A percentile compares a stretch with the other conserved stretches of the same genome.
phyloP scores from a whole-genome alignment of 768 basidiomycete genomes.

The Podaxis sp. region DNA sequence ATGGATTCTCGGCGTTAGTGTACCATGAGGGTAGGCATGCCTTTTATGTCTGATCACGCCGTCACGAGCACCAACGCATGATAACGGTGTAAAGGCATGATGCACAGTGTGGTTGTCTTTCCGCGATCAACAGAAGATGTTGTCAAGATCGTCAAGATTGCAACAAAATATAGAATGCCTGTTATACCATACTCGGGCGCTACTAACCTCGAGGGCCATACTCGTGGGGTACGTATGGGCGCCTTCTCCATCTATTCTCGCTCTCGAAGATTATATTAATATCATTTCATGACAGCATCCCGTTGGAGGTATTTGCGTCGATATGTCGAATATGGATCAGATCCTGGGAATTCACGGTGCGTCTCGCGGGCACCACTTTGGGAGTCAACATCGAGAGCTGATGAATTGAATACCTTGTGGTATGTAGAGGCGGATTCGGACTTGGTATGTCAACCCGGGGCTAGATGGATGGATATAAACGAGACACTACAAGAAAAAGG shows the following conservation, averaged over 20 bases:
- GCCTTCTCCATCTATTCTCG: not conserved
- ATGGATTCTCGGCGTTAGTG: slow-evolving; percentile 56
- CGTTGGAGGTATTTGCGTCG: slow-evolving; percentile 74
- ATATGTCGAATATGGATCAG: slow-evolving; percentile 76
- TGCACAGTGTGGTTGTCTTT: slow-evolving; percentile 64
- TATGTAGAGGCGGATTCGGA: slow-evolving; percentile 65
- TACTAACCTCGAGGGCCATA: slow-evolving; percentile 81
- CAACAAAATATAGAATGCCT: slow-evolving; percentile 74
- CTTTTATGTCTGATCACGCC: not conserved
- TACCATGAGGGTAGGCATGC: slow-evolving; percentile 45
- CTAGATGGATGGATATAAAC: slow-evolving; percentile 72
- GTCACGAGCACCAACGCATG: not conserved
- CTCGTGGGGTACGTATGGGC: slow-evolving; percentile 49
- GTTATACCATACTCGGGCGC: slow-evolving; percentile 79
- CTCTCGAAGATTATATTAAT: not conserved
- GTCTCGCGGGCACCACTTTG: slow-evolving; percentile 15
- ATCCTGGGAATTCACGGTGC: slow-evolving; percentile 74
- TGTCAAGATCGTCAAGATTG: slow-evolving; percentile 71
- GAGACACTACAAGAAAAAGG: slow-evolving; percentile 64
- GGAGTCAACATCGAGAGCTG: not conserved
- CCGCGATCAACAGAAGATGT: slow-evolving; percentile 79
- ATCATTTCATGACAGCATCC: slow-evolving; percentile 27
- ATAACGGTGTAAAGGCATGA: slow-evolving; percentile 29
- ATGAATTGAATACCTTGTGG: not conserved
- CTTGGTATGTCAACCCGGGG: slow-evolving; percentile 72